Percentiles rank a stretch among this genome's conserved stretches.
These are phyloP conservation scores for Sphagnum contortum DNA, from an alignment of 225 moss, liverwort and hornwort genomes.

Conservation along the genomic window DNA sequence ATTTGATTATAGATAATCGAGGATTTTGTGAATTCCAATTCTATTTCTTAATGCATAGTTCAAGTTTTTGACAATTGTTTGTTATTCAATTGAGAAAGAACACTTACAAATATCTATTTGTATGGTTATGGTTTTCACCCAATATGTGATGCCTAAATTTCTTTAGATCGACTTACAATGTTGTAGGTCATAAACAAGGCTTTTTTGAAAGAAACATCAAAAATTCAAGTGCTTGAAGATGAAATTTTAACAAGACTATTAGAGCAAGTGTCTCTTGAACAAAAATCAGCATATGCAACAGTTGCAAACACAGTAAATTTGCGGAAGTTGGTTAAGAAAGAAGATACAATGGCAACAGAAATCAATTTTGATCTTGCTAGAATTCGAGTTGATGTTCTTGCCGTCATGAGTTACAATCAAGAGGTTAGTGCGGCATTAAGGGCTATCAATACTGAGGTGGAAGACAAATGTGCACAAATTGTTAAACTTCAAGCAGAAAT, in stretches of 20 bases:
- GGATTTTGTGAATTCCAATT: no score
- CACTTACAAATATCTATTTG: no score
- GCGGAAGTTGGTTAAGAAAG: constrained; percentile 41
- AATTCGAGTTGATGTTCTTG: constrained; percentile 63
- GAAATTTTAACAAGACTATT: constrained; percentile 40
- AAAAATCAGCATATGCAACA: constrained; percentile 47
- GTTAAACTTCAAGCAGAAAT: constrained; percentile 64
- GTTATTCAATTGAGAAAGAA: no score
- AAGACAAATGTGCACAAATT: constrained; percentile 52
- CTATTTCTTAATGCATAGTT: no score
- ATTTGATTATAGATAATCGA: no score
- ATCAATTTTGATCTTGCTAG: constrained; percentile 62
- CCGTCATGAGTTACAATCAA: constrained; percentile 66
- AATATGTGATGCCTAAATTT: no score
- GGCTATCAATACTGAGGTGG: constrained; percentile 47
- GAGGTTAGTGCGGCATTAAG: constrained; percentile 29
- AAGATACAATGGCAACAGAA: constrained; percentile 62
- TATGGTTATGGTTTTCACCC: no score
- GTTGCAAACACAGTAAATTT: constrained; percentile 38
- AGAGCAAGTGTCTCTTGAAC: constrained; percentile 56
- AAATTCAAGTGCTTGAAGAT: constrained; percentile 69
- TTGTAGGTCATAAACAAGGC: constrained; percentile 55
- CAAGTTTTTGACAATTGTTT: no score
- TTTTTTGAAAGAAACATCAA: constrained; percentile 40
- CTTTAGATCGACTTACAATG: no score